Conservation (phyloP, 176 grass and related monocot species). For the Zizania latifolia region DNA sequence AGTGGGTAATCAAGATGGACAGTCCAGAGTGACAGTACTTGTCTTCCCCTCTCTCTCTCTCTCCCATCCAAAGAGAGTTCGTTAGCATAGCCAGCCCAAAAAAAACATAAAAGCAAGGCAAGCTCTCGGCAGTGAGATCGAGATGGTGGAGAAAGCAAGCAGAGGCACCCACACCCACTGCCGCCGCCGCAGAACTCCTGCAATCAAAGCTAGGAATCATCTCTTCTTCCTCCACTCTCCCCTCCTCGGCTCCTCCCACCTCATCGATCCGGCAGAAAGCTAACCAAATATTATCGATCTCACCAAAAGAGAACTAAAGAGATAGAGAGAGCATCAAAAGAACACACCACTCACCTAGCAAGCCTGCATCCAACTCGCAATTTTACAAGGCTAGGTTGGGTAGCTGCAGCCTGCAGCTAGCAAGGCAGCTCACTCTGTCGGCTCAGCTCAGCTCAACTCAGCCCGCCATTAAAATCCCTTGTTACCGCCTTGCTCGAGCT, state of each 20-base stretch:
- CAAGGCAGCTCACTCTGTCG: not conserved
- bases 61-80: not conserved
- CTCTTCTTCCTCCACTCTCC: not conserved
- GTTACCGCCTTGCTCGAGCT: constrained; percentile 16
- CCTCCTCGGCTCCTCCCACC: not conserved
- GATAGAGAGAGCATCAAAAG: constrained; percentile 21
- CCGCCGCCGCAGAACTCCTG: not conserved
- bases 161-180: constrained; percentile 31
- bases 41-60: not conserved
- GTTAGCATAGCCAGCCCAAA: constrained; percentile 32
- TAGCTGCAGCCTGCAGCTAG: not conserved
- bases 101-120: constrained; percentile 20
- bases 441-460: not conserved
- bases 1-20: too few relatives aligned
- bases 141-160: constrained; percentile 43
- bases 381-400: not conserved
- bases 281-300: constrained; percentile 44
- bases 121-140: constrained; percentile 6
- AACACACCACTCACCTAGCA: not conserved
- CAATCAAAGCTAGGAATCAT: constrained; percentile 6
- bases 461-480: constrained; percentile 48
- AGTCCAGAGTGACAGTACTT: not conserved
- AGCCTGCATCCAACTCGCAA: not conserved
- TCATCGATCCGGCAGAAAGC: constrained; percentile 58
- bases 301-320: constrained; percentile 32